Evolutionary conservation across 2,329 filamentous ascomycete genomes (phyloP), one percentile per base, ranked within the genome.

Genomic region (Verruconis gallopava): DNA sequence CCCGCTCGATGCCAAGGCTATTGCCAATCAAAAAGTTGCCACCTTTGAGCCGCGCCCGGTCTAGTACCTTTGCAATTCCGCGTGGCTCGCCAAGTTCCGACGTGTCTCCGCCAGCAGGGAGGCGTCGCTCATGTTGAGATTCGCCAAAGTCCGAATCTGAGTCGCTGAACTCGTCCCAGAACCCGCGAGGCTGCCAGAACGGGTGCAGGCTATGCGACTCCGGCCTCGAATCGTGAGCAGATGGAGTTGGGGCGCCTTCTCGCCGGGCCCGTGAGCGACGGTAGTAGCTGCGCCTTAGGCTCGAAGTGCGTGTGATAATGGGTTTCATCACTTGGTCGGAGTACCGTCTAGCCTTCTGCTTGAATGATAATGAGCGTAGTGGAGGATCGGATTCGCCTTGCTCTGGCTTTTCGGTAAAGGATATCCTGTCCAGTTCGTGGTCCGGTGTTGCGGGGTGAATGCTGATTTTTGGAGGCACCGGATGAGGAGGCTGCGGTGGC

Each of bases 121-220:
- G 53, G 0, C 48, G 44, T 18, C 48, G 48, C 28, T 4, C 43
- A 21, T 52, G 50, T 5, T 58, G 52, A 22, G 59, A 56, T 14
- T 57, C 54, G 14, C 58, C 57, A 3, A 54, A 53, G 15, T 49
- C 47, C 4, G 55, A 55, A 5, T 64, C 59, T 18, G 53, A 60
- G 42, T 62, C 60, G 42, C 56, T 55, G 40, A 62, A 73, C 30
- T 71, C 71, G 30, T 77, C 72, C 73, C 73, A 79, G 55, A 78
- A 77, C n/a, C 68, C 68, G 28, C 69, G 68, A 2, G 75, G 75
- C 17, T 70, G 66, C 76, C 76, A 79, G 52, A 78, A 75, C 2
- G 75, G 73, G 48, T 77, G 69, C 4, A 76, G 55, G 32, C 64
- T 73, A 65, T 37, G 44, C 18, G 28, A 9, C 25, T 30, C 25